Percentiles rank a stretch among this genome's conserved stretches.
These are phyloP conservation scores for Phanerochaete sordida DNA, from an alignment of 768 basidiomycete genomes.

Conservation along the genomic window DNA sequence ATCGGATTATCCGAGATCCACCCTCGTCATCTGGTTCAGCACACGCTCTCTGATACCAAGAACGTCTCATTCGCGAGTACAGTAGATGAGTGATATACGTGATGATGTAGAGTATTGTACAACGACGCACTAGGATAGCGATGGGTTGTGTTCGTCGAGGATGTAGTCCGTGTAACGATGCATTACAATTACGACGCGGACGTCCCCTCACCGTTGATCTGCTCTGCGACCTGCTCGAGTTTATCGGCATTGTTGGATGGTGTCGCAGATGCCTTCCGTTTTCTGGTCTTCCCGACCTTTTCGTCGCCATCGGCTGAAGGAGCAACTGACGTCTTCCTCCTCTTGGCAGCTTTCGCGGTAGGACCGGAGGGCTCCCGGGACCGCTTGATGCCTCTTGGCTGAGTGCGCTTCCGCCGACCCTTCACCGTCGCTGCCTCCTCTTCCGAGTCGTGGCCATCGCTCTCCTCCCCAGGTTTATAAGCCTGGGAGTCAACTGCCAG, in stretches of 20 bases:
- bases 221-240: background rate
- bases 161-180: background rate
- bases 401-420: background rate
- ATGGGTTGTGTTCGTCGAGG: background rate
- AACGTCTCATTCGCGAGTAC: background rate
- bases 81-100: background rate
- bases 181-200: background rate
- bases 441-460: slow-evolving; percentile 21
- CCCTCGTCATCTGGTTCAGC: background rate
- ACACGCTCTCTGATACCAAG: background rate
- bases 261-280: background rate
- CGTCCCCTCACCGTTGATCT: background rate
- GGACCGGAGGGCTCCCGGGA: background rate
- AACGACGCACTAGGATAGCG: background rate
- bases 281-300: background rate
- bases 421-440: slow-evolving; percentile 19
- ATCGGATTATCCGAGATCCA: background rate
- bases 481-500: slow-evolving; percentile 32
- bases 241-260: background rate
- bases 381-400: slow-evolving; percentile 1
- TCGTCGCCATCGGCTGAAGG: background rate
- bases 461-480: slow-evolving; percentile 34
- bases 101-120: background rate
- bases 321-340: slow-evolving; percentile 17
- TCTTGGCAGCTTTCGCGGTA: background rate